phyloP scores from a whole-genome alignment of 768 basidiomycete genomes.

The Gloeopeniophorella convolvens region DNA sequence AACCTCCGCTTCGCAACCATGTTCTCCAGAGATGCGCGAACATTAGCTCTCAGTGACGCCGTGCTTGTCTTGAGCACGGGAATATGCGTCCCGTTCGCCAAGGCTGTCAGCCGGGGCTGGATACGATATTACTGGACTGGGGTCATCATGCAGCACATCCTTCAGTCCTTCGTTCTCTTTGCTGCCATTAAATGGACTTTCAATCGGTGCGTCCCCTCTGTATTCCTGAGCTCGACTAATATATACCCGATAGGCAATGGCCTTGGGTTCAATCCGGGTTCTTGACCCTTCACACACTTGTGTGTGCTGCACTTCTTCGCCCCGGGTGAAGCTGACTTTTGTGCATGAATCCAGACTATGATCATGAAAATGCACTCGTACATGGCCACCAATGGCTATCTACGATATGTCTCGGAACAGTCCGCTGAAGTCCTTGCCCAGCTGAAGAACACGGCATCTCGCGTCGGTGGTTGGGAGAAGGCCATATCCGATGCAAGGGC shows the following conservation, averaged over 20 bases:
- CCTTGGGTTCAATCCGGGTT: conserved; percentile 97
- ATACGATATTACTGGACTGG: conserved; percentile 77
- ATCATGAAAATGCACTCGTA: conserved; percentile 98
- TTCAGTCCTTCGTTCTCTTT: conserved; percentile 69
- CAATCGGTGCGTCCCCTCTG: conserved; percentile 46
- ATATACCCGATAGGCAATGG: conserved; percentile 59
- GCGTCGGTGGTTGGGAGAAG: conserved; percentile 61
- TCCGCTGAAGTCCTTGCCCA: conserved; percentile 37
- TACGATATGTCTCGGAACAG: conserved; percentile 48
- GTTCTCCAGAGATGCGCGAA: conserved; percentile 80
- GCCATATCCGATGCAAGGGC: conserved; percentile 47
- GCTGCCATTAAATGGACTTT: conserved; percentile 85
- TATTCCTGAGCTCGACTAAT: neutral
- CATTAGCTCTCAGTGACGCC: conserved; percentile 78
- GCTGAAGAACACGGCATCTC: conserved; percentile 42
- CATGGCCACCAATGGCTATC: conserved; percentile 79
- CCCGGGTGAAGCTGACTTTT: neutral
- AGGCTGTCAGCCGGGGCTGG: conserved; percentile 70
- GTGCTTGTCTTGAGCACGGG: conserved; percentile 72
- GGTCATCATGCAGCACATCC: conserved; percentile 67
- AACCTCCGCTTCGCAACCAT: conserved; percentile 76
- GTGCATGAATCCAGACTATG: conserved; percentile 46
- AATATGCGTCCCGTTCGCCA: conserved; percentile 79
- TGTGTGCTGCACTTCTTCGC: conserved; percentile 27
- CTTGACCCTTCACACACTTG: conserved; percentile 79